Percentiles rank a stretch among this genome's conserved stretches.
phyloP scores from a whole-genome alignment of 768 basidiomycete species.

The Boletus vermiculosoides region DNA sequence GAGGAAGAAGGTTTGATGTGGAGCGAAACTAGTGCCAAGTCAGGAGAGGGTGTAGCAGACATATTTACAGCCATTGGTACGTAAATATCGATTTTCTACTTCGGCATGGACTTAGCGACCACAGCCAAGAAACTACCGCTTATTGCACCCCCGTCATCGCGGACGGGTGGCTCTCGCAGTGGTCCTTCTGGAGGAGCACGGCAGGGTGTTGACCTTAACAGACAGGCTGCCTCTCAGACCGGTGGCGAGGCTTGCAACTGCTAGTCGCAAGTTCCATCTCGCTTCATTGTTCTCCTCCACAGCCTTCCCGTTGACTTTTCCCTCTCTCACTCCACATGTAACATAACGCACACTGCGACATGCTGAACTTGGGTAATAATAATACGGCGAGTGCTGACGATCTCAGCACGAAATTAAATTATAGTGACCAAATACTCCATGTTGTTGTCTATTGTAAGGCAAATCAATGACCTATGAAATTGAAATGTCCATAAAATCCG shows the following conservation, averaged over 20 bases:
- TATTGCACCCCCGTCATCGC: slow-evolving; percentile 64
- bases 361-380: slow-evolving; percentile 31
- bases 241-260: slow-evolving; percentile 76
- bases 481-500: background rate
- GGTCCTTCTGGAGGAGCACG: slow-evolving; percentile 49
- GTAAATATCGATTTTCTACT: slow-evolving; percentile 23
- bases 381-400: slow-evolving; percentile 8
- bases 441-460: background rate
- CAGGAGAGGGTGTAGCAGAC: slow-evolving; percentile 80
- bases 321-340: slow-evolving; percentile 27
- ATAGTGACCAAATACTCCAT: background rate
- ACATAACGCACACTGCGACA: slow-evolving; percentile 28
- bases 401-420: slow-evolving; percentile 10
- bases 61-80: slow-evolving; percentile 85
- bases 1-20: slow-evolving; percentile 92
- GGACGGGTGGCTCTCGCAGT: slow-evolving; percentile 52
- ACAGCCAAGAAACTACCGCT: slow-evolving; percentile 88
- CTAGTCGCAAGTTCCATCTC: slow-evolving; percentile 35
- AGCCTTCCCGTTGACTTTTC: slow-evolving; percentile 13
- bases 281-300: slow-evolving; percentile 1
- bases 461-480: background rate
- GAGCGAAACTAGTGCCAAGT: slow-evolving; percentile 90
- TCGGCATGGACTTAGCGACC: background rate
- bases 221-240: slow-evolving; percentile 48
- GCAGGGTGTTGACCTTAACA: slow-evolving; percentile 81